Evolutionary conservation across 306 rosid genomes (phyloP).

Genomic region (Gastrolobium villosum): DNA sequence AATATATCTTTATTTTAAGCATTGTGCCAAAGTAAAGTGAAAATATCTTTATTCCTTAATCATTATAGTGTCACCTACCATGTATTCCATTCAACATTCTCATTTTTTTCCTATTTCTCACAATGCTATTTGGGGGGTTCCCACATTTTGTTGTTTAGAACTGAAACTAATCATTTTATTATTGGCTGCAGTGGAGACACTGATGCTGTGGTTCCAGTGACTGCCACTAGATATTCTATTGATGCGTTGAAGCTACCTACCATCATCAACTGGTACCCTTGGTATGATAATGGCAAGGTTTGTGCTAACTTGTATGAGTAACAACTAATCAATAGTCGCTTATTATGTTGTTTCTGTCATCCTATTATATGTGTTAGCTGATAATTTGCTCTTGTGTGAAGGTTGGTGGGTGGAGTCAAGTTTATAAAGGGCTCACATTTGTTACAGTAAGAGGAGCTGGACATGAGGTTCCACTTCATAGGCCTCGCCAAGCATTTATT

Average conservation of each 20-base stretch:
- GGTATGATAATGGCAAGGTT: slow-evolving; percentile 91
- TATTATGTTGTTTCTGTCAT: neutral
- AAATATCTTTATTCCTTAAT: neutral
- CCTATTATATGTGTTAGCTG: slow-evolving; percentile 15
- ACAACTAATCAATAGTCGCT: neutral
- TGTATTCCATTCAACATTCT: neutral
- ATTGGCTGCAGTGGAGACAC: slow-evolving; percentile 81
- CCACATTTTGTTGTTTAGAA: slow-evolving; percentile 15
- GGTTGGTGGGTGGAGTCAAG: slow-evolving; percentile 98
- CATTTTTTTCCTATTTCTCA: neutral
- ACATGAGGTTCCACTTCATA: slow-evolving; percentile 95
- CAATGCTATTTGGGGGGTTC: neutral
- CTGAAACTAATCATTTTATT: slow-evolving; percentile 1
- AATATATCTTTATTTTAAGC: neutral
- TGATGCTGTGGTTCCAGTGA: slow-evolving; percentile 88
- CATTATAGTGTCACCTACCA: slow-evolving; percentile 4
- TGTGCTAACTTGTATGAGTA: slow-evolving; percentile 51
- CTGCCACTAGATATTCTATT: slow-evolving; percentile 90
- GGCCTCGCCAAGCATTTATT: slow-evolving; percentile 85
- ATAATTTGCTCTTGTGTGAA: slow-evolving; percentile 50
- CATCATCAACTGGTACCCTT: slow-evolving; percentile 81
- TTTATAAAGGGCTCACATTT: slow-evolving; percentile 84
- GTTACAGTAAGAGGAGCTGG: slow-evolving; percentile 92
- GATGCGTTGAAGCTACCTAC: slow-evolving; percentile 90
- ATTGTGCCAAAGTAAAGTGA: slow-evolving; percentile 3